Evolutionary conservation across 139 green algal species (phyloP).

Genomic region (Picochlorum sp.): DNA sequence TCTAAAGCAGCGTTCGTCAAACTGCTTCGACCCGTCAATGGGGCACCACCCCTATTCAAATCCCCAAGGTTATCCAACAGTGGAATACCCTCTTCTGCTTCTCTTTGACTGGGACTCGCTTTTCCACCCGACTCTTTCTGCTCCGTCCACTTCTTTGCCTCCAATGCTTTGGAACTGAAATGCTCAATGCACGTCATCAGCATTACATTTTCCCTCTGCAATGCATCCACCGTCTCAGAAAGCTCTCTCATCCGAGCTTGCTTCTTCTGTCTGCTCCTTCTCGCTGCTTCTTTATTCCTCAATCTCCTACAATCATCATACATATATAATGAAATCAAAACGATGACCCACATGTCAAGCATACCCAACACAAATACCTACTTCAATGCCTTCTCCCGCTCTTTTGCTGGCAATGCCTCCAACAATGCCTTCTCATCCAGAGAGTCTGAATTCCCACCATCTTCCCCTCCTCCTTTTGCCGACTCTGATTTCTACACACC

Average conservation of each 20-base stretch:
- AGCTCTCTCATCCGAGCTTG: constrained; percentile 14
- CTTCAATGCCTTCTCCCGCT: constrained; percentile 20
- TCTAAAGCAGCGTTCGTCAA: neutral
- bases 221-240: constrained; percentile 1
- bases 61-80: neutral
- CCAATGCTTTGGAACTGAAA: constrained; percentile 19
- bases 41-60: neutral
- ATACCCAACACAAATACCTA: constrained; percentile 1
- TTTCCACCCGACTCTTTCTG: neutral
- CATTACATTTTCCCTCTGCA: constrained; percentile 25
- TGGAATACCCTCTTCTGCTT: neutral
- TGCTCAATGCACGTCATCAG: constrained; percentile 30
- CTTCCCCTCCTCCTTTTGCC: neutral
- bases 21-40: neutral
- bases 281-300: constrained; percentile 28
- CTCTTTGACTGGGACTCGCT: neutral
- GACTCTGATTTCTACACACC: neutral
- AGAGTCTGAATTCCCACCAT: neutral
- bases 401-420: constrained; percentile 3
- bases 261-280: constrained; percentile 26
- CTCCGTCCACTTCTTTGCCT: neutral
- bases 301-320: constrained; percentile 8
- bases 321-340: no score
- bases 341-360: no score
- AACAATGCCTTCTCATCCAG: neutral